Conservation (phyloP, 192 early-diverging fungal species). For the Entomortierella lignicola region DNA sequence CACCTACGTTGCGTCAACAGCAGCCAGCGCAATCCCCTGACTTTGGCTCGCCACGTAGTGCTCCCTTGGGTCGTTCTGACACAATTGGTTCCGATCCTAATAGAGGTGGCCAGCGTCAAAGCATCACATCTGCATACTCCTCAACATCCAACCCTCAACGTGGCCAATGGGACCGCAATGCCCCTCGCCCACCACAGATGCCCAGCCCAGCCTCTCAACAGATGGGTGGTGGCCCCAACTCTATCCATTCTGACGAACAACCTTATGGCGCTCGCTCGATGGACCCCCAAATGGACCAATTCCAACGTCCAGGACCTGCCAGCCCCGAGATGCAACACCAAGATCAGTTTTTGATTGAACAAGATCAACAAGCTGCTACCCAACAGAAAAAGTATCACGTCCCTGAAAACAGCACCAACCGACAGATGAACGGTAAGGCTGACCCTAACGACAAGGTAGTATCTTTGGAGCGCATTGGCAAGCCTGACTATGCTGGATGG, state of each 20-base stretch:
- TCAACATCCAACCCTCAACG: constrained; percentile 12
- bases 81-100: constrained; percentile 28
- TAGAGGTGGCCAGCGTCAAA: constrained; percentile 35
- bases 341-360: constrained; percentile 7
- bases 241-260: constrained; percentile 9
- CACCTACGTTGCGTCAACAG: background rate
- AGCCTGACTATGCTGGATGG: constrained; percentile 70
- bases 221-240: constrained; percentile 2
- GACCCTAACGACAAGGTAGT: constrained; percentile 44
- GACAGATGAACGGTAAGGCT: constrained; percentile 30
- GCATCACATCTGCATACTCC: constrained; percentile 36
- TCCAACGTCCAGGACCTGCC: background rate
- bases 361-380: constrained; percentile 9
- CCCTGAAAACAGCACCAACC: constrained; percentile 25
- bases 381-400: constrained; percentile 26
- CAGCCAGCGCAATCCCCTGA: constrained; percentile 14
- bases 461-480: constrained; percentile 45
- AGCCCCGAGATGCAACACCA: constrained; percentile 17
- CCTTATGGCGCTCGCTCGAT: constrained; percentile 5
- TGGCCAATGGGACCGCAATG: constrained; percentile 32
- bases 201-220: constrained; percentile 8
- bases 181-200: constrained; percentile 27
- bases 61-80: constrained; percentile 25
- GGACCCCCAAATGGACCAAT: constrained; percentile 16
- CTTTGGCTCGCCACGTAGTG: constrained; percentile 7